These are phyloP conservation scores for Boletus subcaerulescens DNA, from an alignment of 768 basidiomycete species.

Conservation along the genomic window DNA sequence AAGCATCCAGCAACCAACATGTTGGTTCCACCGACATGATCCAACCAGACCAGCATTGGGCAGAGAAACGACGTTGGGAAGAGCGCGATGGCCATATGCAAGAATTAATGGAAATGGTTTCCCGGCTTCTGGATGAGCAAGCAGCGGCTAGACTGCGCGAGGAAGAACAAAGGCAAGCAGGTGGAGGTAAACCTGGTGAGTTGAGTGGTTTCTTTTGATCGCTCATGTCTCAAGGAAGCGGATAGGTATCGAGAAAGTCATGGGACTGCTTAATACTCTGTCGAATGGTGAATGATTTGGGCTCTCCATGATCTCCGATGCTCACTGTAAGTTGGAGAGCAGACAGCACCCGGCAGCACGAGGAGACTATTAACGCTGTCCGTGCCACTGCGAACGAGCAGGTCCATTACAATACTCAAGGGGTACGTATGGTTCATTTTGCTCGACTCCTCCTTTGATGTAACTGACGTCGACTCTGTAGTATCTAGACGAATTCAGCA, in stretches of 20 bases:
- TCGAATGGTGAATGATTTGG: conserved; percentile 49
- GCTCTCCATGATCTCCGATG: neutral
- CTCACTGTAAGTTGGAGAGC: conserved; percentile 54
- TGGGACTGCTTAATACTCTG: conserved; percentile 53
- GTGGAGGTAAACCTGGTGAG: conserved; percentile 57
- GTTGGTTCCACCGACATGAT: conserved; percentile 70
- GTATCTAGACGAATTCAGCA: conserved; percentile 84
- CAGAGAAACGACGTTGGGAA: conserved; percentile 54
- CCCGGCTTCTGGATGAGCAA: conserved; percentile 54
- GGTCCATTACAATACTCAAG: conserved; percentile 74
- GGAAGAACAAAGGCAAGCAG: conserved; percentile 51
- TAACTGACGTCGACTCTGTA: conserved; percentile 20
- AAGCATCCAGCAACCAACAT: conserved; percentile 57
- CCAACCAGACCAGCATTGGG: conserved; percentile 64
- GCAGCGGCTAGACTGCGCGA: conserved; percentile 47
- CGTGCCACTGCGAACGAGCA: conserved; percentile 69
- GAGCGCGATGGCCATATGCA: conserved; percentile 57
- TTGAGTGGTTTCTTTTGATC: conserved; percentile 4
- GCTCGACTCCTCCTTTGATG: neutral
- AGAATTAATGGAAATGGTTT: conserved; percentile 61
- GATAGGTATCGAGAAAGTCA: conserved; percentile 55
- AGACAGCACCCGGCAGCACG: conserved; percentile 56
- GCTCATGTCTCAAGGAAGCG: conserved; percentile 6
- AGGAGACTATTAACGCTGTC: conserved; percentile 60
- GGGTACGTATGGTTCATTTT: conserved; percentile 42